Evolutionary conservation across 257 asterid species (phyloP).

Genomic region (Nicotiana benthamiana): DNA sequence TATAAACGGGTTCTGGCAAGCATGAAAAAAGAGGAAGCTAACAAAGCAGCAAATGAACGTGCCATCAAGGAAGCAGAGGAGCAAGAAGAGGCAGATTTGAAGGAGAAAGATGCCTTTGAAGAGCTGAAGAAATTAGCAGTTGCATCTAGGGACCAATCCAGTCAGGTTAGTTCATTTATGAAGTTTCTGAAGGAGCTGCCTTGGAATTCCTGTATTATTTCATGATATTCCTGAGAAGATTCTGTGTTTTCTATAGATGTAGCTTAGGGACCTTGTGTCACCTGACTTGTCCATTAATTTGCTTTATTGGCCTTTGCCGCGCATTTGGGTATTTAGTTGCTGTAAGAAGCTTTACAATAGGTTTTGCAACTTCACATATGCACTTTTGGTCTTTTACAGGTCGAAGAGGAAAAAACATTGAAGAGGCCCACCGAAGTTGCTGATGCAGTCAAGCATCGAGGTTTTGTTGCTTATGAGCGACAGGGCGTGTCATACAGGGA

Average conservation of each 20-base stretch:
- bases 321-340: not conserved
- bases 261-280: not conserved
- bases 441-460: constrained; percentile 79
- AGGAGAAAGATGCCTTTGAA: constrained; percentile 83
- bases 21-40: constrained; percentile 45
- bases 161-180: constrained; percentile 33
- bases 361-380: not conserved
- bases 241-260: not conserved
- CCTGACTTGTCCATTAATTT: not conserved
- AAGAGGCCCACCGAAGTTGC: constrained; percentile 66
- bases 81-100: constrained; percentile 56
- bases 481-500: constrained; percentile 84
- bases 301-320: not conserved
- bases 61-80: constrained; percentile 55
- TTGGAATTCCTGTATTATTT: not conserved
- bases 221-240: not conserved
- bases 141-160: constrained; percentile 21
- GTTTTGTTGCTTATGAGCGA: constrained; percentile 88
- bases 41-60: constrained; percentile 37
- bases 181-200: not conserved
- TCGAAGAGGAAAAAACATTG: constrained; percentile 27
- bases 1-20: constrained; percentile 68
- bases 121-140: constrained; percentile 84
- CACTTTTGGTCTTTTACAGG: constrained; percentile 34
- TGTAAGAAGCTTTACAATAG: not conserved